These are phyloP conservation scores for Tubosaeta brunneosetosa DNA, from an alignment of 768 basidiomycete species.

Conservation along the genomic window DNA sequence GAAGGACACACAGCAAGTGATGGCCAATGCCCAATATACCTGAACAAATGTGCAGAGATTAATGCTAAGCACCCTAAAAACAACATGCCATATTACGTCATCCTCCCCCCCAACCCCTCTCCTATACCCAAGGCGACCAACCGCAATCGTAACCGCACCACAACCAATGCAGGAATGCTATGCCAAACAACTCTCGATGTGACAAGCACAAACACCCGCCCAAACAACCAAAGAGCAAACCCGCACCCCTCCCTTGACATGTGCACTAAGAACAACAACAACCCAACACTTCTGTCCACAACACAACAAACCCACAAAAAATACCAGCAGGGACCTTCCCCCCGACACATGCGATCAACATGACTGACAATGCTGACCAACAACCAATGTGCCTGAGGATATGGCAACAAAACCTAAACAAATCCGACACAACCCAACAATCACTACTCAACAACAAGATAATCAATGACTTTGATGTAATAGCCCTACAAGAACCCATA, in stretches of 20 bases:
- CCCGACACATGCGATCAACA: too few relatives aligned
- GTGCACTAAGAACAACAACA: too few relatives aligned
- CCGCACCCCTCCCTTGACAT: too few relatives aligned
- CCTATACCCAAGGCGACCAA: background rate
- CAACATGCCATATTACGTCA: background rate
- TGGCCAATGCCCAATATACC: background rate
- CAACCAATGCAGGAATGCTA: too few relatives aligned
- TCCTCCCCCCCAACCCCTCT: background rate
- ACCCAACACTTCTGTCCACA: too few relatives aligned
- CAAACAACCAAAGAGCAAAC: too few relatives aligned
- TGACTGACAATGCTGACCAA: too few relatives aligned
- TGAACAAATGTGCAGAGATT: background rate
- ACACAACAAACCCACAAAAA: too few relatives aligned
- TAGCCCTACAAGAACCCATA: constrained; percentile 38
- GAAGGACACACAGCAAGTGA: background rate
- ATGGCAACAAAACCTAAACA: constrained; percentile 12
- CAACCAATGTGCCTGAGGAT: background rate
- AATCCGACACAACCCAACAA: background rate
- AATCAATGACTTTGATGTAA: constrained; percentile 26
- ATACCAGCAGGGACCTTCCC: too few relatives aligned
- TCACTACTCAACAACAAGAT: background rate
- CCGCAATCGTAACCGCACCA: too few relatives aligned
- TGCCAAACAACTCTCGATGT: too few relatives aligned
- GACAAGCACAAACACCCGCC: too few relatives aligned
- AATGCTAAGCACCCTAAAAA: constrained; percentile 4